Conservation (phyloP, 495 filamentous ascomycete genomes). For the Hyphodiscus hymeniophilus region DNA sequence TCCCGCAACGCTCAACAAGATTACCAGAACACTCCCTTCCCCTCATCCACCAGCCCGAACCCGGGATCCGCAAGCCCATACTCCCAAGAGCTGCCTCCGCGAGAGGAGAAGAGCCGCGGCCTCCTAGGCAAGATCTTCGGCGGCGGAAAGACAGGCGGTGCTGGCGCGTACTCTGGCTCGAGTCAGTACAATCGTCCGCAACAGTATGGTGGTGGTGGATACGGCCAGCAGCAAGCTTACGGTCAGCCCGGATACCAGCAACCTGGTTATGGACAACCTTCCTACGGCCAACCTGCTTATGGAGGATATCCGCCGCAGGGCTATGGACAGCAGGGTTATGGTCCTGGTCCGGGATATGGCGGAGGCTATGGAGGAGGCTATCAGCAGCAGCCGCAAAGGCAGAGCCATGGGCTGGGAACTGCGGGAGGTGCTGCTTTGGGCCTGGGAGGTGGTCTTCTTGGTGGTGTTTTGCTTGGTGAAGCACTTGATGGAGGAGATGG, state of each 20-base stretch:
- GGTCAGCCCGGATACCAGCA: constrained; percentile 6
- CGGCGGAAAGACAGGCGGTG: no score
- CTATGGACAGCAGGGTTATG: constrained; percentile 25
- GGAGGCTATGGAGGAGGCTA: constrained; percentile 22
- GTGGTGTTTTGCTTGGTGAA: constrained; percentile 59
- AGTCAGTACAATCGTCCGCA: constrained; percentile 2
- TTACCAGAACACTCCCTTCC: constrained; percentile 22
- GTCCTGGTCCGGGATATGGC: constrained; percentile 28
- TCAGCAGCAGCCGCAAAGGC: constrained; percentile 14
- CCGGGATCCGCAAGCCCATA: constrained; percentile 22
- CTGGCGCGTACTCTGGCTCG: neutral
- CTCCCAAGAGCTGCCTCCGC: constrained; percentile 20
- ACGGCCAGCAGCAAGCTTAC: constrained; percentile 8
- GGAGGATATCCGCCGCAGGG: constrained; percentile 5
- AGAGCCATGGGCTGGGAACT: constrained; percentile 51
- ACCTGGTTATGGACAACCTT: constrained; percentile 9
- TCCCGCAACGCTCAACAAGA: constrained; percentile 18
- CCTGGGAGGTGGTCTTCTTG: constrained; percentile 66
- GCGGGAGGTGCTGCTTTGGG: constrained; percentile 68
- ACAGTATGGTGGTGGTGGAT: constrained; percentile 16
- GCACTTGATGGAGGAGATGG: constrained; percentile 45
- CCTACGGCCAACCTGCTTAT: constrained; percentile 6
- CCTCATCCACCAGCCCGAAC: constrained; percentile 4
- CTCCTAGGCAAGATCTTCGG: constrained; percentile 45
- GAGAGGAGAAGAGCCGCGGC: constrained; percentile 30